phyloP scores from a whole-genome alignment of 148 eudicot species.

The Polygonum aviculare region DNA sequence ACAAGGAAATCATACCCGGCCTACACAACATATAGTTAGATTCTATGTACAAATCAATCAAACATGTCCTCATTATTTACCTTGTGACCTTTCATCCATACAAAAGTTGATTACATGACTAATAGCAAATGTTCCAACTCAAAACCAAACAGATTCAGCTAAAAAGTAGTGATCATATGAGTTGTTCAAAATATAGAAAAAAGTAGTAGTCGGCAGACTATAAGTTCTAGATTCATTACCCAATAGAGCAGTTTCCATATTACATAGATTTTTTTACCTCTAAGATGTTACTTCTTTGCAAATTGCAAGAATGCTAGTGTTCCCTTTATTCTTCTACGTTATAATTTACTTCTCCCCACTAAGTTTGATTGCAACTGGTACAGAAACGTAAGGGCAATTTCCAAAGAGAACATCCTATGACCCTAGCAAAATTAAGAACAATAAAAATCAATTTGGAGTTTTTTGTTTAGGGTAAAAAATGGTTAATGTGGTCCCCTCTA shows the following conservation, averaged over 20 bases:
- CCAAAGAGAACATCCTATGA: constrained; percentile 53
- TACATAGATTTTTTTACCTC: neutral
- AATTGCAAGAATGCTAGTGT: neutral
- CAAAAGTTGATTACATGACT: neutral
- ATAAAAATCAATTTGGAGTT: neutral
- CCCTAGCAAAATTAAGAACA: no score
- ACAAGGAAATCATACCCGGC: constrained; percentile 1
- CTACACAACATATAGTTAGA: neutral
- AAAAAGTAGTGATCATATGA: neutral
- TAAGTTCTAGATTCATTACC: neutral
- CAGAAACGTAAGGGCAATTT: constrained; percentile 53
- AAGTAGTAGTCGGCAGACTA: neutral
- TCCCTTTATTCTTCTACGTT: neutral
- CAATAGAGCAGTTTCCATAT: neutral
- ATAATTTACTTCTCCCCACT: constrained; percentile 21
- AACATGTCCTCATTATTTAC: neutral
- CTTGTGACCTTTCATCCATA: neutral
- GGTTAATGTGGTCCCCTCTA: neutral
- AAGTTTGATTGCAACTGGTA: constrained; percentile 46
- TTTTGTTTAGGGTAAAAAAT: neutral
- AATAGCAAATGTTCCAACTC: neutral
- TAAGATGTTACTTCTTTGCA: neutral
- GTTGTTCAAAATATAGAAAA: neutral
- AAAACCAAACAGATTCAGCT: neutral
- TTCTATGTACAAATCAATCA: neutral